Base-by-base conservation (phyloP, 305 asterid genomes). In the Fraxinus sp. region DNA sequence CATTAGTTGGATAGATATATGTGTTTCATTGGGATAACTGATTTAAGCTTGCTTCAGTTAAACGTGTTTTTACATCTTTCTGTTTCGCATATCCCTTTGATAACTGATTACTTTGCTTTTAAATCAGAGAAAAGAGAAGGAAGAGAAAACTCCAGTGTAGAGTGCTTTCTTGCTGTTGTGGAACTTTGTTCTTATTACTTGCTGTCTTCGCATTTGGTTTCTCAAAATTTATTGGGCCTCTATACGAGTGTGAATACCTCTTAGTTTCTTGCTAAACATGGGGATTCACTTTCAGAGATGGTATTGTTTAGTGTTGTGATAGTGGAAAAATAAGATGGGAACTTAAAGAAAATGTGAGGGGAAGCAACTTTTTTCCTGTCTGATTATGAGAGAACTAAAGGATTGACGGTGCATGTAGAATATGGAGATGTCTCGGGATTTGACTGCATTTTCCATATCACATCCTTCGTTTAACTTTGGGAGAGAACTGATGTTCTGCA, bases 301-400 rank as follows among this genome's bases (percentile, higher is more conserved):
- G 72, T 62, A 33, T 24, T 22, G 18, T 80, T 68, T 70, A 77
- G 62, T 83, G 35, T 75, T 64, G 72, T 43, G 18, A 33, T 52
- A 26, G 26, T 5, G 64, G 24, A n/a, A n/a, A 55, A 55, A 55
- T 55, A 55, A 24, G 64, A 55, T n/a, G 64, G 24, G 2, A 55
- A 55, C 64, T 55, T 5, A 55, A 52, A n/a, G 24, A n/a, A 55
- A 52, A 52, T 52, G 64, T 52, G 24, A 52, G 22, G 3, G 64
- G 64, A 52, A 55, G 9, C 24, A 55, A 52, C 64, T 52, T 52
- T 52, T n/a, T 52, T 52, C 64, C 49, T 83, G 55, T 68, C 83
- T 77, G 49, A 70, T 75, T 26, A 43, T 75, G 62, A 71, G 77
- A 18, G 64, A n/a, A 52, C 64, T 52, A 5, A 4, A 52, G 24